These are phyloP conservation scores for Diplocarpon rosae DNA, from an alignment of 2,329 filamentous ascomycete genomes.

Conservation along the genomic window DNA sequence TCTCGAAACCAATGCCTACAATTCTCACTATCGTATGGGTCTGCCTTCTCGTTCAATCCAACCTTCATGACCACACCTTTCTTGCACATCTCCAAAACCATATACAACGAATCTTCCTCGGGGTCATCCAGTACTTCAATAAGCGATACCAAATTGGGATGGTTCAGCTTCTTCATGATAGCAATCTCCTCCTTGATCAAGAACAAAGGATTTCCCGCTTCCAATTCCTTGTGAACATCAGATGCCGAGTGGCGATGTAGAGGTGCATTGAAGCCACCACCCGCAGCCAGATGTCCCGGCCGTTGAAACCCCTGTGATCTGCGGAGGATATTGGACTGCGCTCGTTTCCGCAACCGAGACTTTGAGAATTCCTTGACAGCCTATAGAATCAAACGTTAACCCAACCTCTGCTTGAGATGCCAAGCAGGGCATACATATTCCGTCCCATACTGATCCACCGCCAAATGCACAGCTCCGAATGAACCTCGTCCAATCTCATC, in stretches of 20 bases:
- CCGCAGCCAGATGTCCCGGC: constrained; percentile 35
- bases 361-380: constrained; percentile 98
- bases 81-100: constrained; percentile 98
- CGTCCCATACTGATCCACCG: constrained; percentile 77
- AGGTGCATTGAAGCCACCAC: constrained; percentile 30
- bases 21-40: constrained; percentile 70
- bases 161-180: constrained; percentile 97
- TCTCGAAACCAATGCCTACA: constrained; percentile 93
- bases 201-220: constrained; percentile 62
- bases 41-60: constrained; percentile 69
- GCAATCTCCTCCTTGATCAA: constrained; percentile 94
- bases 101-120: constrained; percentile 90
- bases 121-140: constrained; percentile 95
- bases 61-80: constrained; percentile 97
- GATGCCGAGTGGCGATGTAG: constrained; percentile 43
- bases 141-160: constrained; percentile 84
- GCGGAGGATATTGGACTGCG: constrained; percentile 77
- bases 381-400: constrained; percentile 34
- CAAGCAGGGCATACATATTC: constrained; percentile 64
- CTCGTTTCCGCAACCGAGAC: constrained; percentile 74
- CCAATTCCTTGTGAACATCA: constrained; percentile 42
- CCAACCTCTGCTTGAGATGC: neutral
- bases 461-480: constrained; percentile 86
- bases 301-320: constrained; percentile 43
- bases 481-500: constrained; percentile 96